These are phyloP conservation scores for Prunus mira DNA, from an alignment of 306 rosid species.

Conservation along the genomic window DNA sequence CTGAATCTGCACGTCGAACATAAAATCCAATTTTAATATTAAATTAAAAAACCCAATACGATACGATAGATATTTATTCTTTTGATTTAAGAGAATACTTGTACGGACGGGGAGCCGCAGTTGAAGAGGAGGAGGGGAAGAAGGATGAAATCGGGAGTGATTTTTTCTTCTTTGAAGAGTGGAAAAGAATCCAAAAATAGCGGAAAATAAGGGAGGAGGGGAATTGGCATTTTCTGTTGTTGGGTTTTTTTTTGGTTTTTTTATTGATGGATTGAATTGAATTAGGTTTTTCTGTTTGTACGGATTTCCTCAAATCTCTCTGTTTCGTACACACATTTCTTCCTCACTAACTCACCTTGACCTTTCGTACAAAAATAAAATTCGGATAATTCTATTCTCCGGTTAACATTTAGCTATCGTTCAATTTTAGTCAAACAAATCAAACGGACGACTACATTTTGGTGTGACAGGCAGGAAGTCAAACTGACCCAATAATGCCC, in stretches of 20 bases:
- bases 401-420: no score
- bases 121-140: background rate
- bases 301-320: conserved; percentile 6
- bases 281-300: background rate
- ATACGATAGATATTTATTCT: background rate
- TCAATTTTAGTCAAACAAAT: no score
- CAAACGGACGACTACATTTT: no score
- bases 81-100: background rate
- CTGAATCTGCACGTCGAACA: background rate
- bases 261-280: background rate
- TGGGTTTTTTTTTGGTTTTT: background rate
- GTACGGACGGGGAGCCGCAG: conserved; percentile 3
- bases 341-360: no score
- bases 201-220: background rate
- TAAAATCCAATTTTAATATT: background rate
- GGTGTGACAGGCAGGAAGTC: no score
- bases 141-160: background rate
- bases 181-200: background rate
- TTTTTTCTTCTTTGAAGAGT: background rate
- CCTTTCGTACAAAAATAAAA: no score
- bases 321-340: background rate
- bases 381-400: no score
- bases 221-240: background rate
- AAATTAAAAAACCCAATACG: background rate
- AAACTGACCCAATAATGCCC: no score